Base-by-base conservation (phyloP, 306 rosid species). In the Pyrus pyrifolia region DNA sequence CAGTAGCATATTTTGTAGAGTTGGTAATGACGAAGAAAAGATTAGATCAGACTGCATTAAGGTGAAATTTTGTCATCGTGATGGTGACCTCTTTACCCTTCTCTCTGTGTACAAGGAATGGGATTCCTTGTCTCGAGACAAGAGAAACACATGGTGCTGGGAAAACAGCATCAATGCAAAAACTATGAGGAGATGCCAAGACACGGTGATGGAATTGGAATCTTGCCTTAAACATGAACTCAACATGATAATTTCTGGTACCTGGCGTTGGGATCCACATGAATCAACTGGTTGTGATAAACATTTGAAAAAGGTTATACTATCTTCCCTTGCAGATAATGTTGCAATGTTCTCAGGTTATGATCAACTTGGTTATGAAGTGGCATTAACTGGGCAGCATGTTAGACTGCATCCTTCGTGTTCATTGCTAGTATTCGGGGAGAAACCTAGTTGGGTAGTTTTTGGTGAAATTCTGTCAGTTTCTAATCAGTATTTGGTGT, bases 131-230 rank as follows among this genome's bases (percentile, higher is more conserved):
- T 83, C 92, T 66, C 72, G 6, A 68, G 91, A 89, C 6, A 78
- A 72, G 85, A 90, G 31, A 84, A 88, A 80, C 80, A 75, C 61
- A 52, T 92, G 99, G 99, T 96, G 99, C 78, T 92, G 91, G 90
- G 93, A 89, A 79, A 96, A 96, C 84, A 96, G 98, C 81, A 89
- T 96, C 76, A 96, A 96, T 89, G 97, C 93, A 77, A 96, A 92
- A 85, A 87, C 91, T 61, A 55, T 96, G 96, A 86, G 97, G 84
- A 92, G 97, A 83, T 92, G 99, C 82, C 88, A 87, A 71, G 99
- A 96, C 81, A 81, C 97, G 4, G 78, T 88, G 74, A 38, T 59
- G 75, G 99, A 96, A 77, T 80, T 89, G 82, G 96, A 91, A 80
- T 78, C 80, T 17, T 92, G 97, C 85, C 93, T 96, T 65, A 70